Conservation (phyloP, 2,329 filamentous ascomycete species). For the Paecilomyces sp. region DNA sequence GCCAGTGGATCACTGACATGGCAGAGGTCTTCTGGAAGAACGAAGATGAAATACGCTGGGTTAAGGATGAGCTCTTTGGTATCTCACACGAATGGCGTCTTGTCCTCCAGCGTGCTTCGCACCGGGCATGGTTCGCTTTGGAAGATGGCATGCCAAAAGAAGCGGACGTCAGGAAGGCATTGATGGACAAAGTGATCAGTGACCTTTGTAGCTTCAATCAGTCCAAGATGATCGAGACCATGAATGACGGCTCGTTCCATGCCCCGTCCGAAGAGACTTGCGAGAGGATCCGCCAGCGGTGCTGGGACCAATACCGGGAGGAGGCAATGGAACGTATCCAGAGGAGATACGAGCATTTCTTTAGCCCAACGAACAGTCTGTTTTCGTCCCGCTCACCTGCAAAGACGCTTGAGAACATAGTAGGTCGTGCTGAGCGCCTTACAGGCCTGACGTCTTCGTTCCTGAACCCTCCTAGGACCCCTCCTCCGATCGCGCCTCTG, state of each 20-base stretch:
- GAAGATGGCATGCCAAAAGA: conserved; percentile 10
- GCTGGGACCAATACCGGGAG: conserved; percentile 7
- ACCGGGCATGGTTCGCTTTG: conserved; percentile 20
- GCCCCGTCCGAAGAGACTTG: conserved; percentile 15
- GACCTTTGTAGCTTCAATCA: conserved; percentile 16
- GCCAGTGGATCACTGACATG: conserved; percentile 23
- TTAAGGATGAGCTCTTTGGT: conserved; percentile 4
- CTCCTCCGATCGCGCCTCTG: not conserved
- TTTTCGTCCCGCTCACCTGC: not conserved
- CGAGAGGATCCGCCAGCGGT: conserved; percentile 10
- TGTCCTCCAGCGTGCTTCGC: conserved; percentile 18
- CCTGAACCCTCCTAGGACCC: conserved; percentile 1
- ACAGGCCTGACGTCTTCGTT: not conserved
- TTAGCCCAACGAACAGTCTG: conserved; percentile 8
- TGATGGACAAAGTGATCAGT: conserved; percentile 12
- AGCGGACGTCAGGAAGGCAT: conserved; percentile 6
- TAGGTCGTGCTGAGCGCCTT: conserved; percentile 1
- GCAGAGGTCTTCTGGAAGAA: conserved; percentile 14
- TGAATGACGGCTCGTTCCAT: conserved; percentile 7
- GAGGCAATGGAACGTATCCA: conserved; percentile 4
- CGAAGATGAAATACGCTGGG: not conserved
- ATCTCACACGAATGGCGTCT: conserved; percentile 18
- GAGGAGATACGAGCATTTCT: conserved; percentile 11
- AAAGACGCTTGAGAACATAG: conserved; percentile 5
- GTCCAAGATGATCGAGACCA: conserved; percentile 9